Evolutionary conservation across 2,329 filamentous ascomycete species (phyloP), one percentile per base, ranked within the genome.

Genomic region (Neurospora crassa): DNA sequence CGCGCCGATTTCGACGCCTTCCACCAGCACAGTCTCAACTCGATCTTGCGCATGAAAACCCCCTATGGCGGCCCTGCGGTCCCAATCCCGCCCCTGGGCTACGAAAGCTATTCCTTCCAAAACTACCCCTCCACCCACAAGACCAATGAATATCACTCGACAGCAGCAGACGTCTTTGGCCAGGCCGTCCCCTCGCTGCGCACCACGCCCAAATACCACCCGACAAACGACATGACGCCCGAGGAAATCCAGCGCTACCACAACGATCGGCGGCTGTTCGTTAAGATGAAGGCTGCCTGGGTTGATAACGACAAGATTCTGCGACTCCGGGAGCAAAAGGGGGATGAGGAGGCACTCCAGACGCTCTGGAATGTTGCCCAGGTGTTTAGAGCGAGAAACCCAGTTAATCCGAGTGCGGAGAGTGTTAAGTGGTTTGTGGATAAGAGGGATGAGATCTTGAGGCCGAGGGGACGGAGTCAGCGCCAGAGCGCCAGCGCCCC

Each of bases 321-420:
- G 16, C 67, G 45, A 3, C 68, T 73, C 5, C 43, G 59, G 1
- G n/a, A 63, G 24, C 29, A 63, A 37, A 29, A 34, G 1, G 53
- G 29, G 24, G 53, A 63, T 3, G 14, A 11, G 16, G 4, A 1
- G 0, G 73, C 72, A 40, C 40, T 75, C 16, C 45, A 68, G 20
- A 47, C 74, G 47, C 69, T 75, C 24, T 75, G 74, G 74, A 72
- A 74, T 42, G 74, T 75, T 7, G 70, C 71, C 2, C 70, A 71
- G 67, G 43, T 73, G 34, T 63, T 63, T n/a, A 34, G 29, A 29
- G 16, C 16, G 29, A n/a, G 53, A 12, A 63, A 63, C 24, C 53
- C 53, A 1, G 12, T 63, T 2, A 63, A 63, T 63, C 53, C 53
- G 24, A 37, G 14, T 29, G 29, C 24, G 14, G 14, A 63, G 14